Evolutionary conservation across 306 rosid species (phyloP), one percentile per base, ranked within the genome.

Genomic region (Pyrus betulifolia): DNA sequence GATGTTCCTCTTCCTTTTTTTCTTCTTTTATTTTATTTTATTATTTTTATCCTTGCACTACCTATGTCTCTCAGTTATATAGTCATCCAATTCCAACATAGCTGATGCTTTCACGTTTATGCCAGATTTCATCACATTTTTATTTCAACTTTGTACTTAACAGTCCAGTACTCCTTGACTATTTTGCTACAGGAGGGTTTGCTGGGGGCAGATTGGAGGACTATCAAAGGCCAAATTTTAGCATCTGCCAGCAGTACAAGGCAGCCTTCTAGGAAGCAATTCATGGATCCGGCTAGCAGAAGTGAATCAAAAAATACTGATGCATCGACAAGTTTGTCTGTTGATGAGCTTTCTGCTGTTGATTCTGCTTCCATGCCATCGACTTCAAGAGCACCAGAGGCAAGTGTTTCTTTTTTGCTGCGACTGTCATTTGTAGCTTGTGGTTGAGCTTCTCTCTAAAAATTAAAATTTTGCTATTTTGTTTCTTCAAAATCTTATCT

Each of bases 311-410:
- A 91, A 83, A 92, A 98, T 69, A 91, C 91, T 0, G 99, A 91
- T 87, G 94, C 93, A 78, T 96, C 94, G 0, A 89, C 91, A 57
- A 92, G 93, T 82, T 72, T 96, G 77, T 92, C 96, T 12, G 81
- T 87, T 28, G 98, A 96, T 61, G 99, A 91, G 44, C 86, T 89
- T 3, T 70, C 87, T 38, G 88, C 87, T 75, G 89, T 87, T 62
- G 97, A 91, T 88, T 91, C 96, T 22, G 92, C 89, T 55, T 82
- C 92, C 33, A 65, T 88, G 75, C 90, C 99, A 67, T 89, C 97
- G 75, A 87, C 93, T 69, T 92, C 97, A 60, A 89, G 96, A 78
- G 89, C 90, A 44, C 88, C 89, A 67, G 99, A 96, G 89, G 99
- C 87, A 84, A 87, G 88, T 67, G 52, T 79, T 40, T 21, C 57